A percentile compares a stretch with the other conserved stretches of the same genome.
phyloP scores from a whole-genome alignment of 768 basidiomycete genomes.

The Chalciporus chontae region DNA sequence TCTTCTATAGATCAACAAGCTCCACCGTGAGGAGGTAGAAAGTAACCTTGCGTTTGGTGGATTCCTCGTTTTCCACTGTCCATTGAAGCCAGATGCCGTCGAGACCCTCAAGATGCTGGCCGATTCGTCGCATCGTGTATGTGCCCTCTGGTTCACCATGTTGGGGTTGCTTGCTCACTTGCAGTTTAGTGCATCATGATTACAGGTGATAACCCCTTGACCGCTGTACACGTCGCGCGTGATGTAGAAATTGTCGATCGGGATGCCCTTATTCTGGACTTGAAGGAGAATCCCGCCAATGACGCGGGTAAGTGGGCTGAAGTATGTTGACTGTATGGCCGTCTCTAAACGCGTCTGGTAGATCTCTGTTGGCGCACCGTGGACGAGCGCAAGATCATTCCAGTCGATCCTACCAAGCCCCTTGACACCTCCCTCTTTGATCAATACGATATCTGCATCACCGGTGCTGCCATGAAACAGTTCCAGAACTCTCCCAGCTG shows the following conservation, averaged over 20 bases:
- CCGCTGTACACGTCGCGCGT: slow-evolving; percentile 91
- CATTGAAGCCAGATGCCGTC: slow-evolving; percentile 90
- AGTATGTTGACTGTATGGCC: not conserved
- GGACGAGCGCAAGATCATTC: slow-evolving; percentile 87
- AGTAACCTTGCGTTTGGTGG: slow-evolving; percentile 80
- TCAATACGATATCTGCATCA: slow-evolving; percentile 94
- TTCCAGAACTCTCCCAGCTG: slow-evolving; percentile 69
- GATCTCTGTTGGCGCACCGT: slow-evolving; percentile 92
- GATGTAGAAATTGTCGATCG: slow-evolving; percentile 98
- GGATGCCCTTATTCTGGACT: slow-evolving; percentile 88
- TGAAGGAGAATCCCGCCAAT: slow-evolving; percentile 73
- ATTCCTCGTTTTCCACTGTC: slow-evolving; percentile 98
- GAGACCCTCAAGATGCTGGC: slow-evolving; percentile 89
- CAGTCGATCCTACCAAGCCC: slow-evolving; percentile 76
- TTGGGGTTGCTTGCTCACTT: not conserved
- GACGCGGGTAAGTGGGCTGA: slow-evolving; percentile 54
- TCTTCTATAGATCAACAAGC: slow-evolving; percentile 70
- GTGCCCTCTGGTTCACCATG: slow-evolving; percentile 27
- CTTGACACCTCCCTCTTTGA: slow-evolving; percentile 76
- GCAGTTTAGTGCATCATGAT: slow-evolving; percentile 90
- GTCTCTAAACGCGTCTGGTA: slow-evolving; percentile 20
- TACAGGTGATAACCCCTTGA: slow-evolving; percentile 97
- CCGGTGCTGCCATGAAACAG: slow-evolving; percentile 90
- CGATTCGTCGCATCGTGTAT: slow-evolving; percentile 92
- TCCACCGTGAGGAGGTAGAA: slow-evolving; percentile 82